Conservation (phyloP, 352 stramenopile species). For the Phytophthora palmivora region DNA sequence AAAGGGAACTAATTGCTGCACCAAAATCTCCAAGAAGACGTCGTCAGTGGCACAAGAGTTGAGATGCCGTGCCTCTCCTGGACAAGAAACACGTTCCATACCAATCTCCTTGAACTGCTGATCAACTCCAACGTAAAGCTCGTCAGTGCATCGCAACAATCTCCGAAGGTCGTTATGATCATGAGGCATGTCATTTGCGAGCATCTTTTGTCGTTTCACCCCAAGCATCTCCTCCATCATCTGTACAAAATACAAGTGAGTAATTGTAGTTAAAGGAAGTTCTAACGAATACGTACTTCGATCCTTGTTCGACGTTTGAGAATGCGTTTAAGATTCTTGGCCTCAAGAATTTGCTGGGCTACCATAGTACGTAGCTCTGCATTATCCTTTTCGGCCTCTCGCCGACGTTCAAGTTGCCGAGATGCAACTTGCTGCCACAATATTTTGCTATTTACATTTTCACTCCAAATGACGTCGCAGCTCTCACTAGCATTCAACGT, state of each 20-base stretch:
- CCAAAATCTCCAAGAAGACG: constrained; percentile 33
- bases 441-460: neutral
- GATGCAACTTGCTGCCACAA: constrained; percentile 33
- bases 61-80: constrained; percentile 9
- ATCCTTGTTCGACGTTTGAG: neutral
- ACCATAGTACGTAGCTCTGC: constrained; percentile 20
- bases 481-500: neutral
- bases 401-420: constrained; percentile 22
- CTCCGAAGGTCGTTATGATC: constrained; percentile 2
- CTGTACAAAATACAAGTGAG: neutral
- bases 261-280: neutral
- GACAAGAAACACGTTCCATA: constrained; percentile 20
- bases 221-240: constrained; percentile 23
- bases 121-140: constrained; percentile 24
- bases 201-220: constrained; percentile 19
- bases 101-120: constrained; percentile 3
- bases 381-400: constrained; percentile 30
- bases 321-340: constrained; percentile 26
- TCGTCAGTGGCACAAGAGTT: constrained; percentile 13
- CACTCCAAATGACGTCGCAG: neutral
- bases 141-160: constrained; percentile 22
- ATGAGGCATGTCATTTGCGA: neutral
- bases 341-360: constrained; percentile 27
- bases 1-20: constrained; percentile 32
- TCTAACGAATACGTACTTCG: neutral